A percentile compares a stretch with the other conserved stretches of the same genome.
Conservation (phyloP, 169 alveolate species). For the Ichthyophthirius multifiliis region DNA sequence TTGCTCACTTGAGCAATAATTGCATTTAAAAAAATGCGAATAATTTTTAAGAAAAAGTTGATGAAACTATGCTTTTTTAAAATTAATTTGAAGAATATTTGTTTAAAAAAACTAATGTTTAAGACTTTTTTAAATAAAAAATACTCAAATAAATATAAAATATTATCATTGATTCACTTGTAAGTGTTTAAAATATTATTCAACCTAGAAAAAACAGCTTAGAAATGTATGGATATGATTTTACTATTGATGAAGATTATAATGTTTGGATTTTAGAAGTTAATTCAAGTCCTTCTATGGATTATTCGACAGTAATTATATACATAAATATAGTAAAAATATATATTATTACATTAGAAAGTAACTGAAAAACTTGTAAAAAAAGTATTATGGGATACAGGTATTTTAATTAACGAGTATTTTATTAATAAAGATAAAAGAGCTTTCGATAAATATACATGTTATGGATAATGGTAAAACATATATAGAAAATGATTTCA, state of each 20-base stretch:
- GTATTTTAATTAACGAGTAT: too few relatives aligned
- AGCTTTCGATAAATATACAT: too few relatives aligned
- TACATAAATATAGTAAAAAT: background rate
- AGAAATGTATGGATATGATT: conserved; percentile 80
- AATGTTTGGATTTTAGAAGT: conserved; percentile 72
- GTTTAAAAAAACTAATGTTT: conserved; percentile 9
- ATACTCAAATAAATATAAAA: conserved; percentile 49
- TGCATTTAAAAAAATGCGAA: conserved; percentile 72
- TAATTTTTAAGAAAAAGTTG: conserved; percentile 15
- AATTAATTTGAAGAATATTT: background rate
- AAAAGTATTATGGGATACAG: too few relatives aligned
- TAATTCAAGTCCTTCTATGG: conserved; percentile 79
- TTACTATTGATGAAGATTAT: conserved; percentile 68
- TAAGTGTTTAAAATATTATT: conserved; percentile 51
- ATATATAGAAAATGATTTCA: too few relatives aligned
- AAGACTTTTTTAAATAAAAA: conserved; percentile 42
- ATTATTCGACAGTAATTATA: conserved; percentile 5
- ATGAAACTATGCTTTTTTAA: background rate
- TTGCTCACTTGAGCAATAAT: conserved; percentile 78
- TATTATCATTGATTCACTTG: conserved; percentile 44
- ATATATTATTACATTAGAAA: background rate
- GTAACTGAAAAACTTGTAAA: background rate
- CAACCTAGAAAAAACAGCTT: conserved; percentile 53
- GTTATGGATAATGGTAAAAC: too few relatives aligned
- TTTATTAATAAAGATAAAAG: too few relatives aligned